These are phyloP conservation scores for Chaetomiaceae sp. DNA, from an alignment of 2,329 filamentous ascomycete species.

Conservation along the genomic window DNA sequence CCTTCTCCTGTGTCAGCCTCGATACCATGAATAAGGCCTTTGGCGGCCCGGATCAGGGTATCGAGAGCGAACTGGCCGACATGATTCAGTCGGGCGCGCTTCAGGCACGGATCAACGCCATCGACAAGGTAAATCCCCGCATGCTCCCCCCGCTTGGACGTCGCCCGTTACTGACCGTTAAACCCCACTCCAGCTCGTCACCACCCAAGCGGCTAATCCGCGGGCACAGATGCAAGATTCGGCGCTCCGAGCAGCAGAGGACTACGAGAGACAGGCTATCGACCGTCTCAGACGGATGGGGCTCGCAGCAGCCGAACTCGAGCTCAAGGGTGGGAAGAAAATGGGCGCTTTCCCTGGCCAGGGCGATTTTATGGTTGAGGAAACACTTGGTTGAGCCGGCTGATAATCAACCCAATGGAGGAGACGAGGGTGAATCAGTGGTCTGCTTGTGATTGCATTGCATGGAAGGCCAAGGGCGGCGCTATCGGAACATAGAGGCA, in stretches of 20 bases:
- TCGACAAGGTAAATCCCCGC: slow-evolving; percentile 57
- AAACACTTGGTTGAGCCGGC: slow-evolving; percentile 10
- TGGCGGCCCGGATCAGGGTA: slow-evolving; percentile 54
- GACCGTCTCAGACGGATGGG: slow-evolving; percentile 75
- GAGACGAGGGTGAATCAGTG: background rate
- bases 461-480: slow-evolving; percentile 2
- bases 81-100: slow-evolving; percentile 73
- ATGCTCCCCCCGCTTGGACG: too few relatives aligned
- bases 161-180: background rate
- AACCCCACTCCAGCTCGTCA: slow-evolving; percentile 55
- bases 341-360: background rate
- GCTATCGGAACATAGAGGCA: slow-evolving; percentile 1
- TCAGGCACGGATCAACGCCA: slow-evolving; percentile 77
- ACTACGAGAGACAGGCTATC: slow-evolving; percentile 70
- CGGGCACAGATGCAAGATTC: slow-evolving; percentile 66
- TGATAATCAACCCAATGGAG: background rate
- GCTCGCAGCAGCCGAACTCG: slow-evolving; percentile 69
- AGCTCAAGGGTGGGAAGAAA: slow-evolving; percentile 47
- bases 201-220: slow-evolving; percentile 63
- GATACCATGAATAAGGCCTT: slow-evolving; percentile 76
- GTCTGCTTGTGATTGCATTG: slow-evolving; percentile 6
- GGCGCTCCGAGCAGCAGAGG: slow-evolving; percentile 62
- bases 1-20: slow-evolving; percentile 83
- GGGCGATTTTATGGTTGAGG: slow-evolving; percentile 13
- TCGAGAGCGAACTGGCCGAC: slow-evolving; percentile 68